phyloP scores from a whole-genome alignment of 73 alveolate species.

The Tetrahymena elliotti region DNA sequence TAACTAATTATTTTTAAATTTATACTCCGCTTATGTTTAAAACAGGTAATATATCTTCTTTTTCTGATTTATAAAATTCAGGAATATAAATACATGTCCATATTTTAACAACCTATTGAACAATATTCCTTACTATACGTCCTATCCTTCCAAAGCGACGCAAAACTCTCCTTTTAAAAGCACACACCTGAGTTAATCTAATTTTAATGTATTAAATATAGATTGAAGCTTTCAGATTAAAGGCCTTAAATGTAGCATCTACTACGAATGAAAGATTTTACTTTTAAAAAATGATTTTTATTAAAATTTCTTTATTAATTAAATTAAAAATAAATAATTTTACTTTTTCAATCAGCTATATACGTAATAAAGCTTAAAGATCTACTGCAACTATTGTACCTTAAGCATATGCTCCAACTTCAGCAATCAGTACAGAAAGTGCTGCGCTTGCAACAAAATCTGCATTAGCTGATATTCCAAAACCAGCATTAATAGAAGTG shows the following conservation, averaged over 20 bases:
- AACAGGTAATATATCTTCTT: neutral
- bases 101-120: too few relatives aligned
- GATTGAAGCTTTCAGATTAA: neutral
- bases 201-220: neutral
- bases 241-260: neutral
- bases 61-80: neutral
- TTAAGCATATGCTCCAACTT: neutral
- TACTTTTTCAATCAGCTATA: neutral
- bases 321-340: too few relatives aligned
- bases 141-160: neutral
- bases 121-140: too few relatives aligned
- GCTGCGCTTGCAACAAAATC: neutral
- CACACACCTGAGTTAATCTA: neutral
- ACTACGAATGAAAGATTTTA: neutral
- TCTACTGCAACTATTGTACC: neutral
- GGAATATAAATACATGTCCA: neutral
- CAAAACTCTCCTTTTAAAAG: neutral
- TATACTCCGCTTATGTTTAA: neutral
- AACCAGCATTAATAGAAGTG: neutral
- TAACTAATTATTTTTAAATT: too few relatives aligned
- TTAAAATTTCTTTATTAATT: too few relatives aligned
- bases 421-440: neutral
- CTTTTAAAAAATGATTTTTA: neutral
- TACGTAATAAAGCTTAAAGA: neutral
- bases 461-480: neutral